These are phyloP conservation scores for Tulasnella sp. DNA, from an alignment of 768 basidiomycete genomes.

Conservation along the genomic window DNA sequence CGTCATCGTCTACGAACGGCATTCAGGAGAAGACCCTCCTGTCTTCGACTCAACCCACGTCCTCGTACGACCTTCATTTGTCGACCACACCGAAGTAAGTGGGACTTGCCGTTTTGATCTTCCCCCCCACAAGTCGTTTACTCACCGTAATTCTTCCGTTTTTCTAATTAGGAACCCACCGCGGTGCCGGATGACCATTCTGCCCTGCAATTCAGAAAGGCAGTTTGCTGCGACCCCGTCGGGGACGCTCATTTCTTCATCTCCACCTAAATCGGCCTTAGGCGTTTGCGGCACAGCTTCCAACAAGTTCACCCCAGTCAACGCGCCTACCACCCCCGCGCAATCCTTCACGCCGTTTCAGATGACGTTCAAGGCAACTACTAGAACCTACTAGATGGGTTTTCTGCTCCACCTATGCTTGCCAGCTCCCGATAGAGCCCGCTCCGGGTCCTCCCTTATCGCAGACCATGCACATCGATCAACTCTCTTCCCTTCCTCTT, in stretches of 20 bases:
- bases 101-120: background rate
- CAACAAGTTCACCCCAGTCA: background rate
- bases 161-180: background rate
- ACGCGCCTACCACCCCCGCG: constrained; percentile 5
- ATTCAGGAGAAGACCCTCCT: constrained; percentile 12
- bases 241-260: background rate
- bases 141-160: background rate
- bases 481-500: constrained; percentile 3
- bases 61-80: background rate
- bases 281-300: no score
- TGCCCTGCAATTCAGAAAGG: constrained; percentile 1
- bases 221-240: background rate
- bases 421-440: background rate
- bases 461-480: constrained; percentile 6
- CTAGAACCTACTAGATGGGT: background rate
- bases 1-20: background rate
- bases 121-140: background rate
- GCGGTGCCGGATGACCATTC: background rate
- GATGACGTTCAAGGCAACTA: constrained; percentile 16
- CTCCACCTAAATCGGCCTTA: background rate
- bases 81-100: constrained; percentile 18
- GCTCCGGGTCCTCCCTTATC: background rate
- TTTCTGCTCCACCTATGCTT: background rate
- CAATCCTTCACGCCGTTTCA: constrained; percentile 10
- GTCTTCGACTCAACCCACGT: background rate